Conservation (phyloP, 176 grass and related monocot genomes). For the Musa acuminata region DNA sequence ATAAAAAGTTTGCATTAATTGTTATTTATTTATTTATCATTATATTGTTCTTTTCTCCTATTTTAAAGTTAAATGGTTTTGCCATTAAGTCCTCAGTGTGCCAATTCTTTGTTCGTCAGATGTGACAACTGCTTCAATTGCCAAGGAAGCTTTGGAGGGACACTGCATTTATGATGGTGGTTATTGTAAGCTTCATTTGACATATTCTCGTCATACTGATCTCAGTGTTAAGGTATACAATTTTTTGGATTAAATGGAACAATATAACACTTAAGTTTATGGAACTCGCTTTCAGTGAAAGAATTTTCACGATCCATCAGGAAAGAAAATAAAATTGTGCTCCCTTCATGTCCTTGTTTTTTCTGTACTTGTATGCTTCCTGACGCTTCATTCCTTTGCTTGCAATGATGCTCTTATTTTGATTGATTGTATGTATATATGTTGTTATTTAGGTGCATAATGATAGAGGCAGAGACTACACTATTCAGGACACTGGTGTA, state of each 20-base stretch:
- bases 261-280: constrained; percentile 27
- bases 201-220: constrained; percentile 99
- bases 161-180: constrained; percentile 99
- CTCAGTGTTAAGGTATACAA: constrained; percentile 99
- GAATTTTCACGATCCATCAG: constrained; percentile 15
- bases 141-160: constrained; percentile 96
- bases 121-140: constrained; percentile 60
- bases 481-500: constrained; percentile 34
- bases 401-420: background rate
- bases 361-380: constrained; percentile 32
- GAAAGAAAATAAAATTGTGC: constrained; percentile 8
- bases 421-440: constrained; percentile 11
- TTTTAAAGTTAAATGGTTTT: background rate
- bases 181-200: constrained; percentile 99
- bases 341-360: constrained; percentile 9
- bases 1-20: background rate
- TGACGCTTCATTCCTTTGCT: constrained; percentile 6
- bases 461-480: constrained; percentile 88
- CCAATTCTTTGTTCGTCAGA: constrained; percentile 31
- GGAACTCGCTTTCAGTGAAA: constrained; percentile 22
- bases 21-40: too few species aligned
- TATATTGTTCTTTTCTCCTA: background rate
- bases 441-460: constrained; percentile 50
- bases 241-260: constrained; percentile 32
- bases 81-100: background rate